Conservation (phyloP, 345 rosid genomes). For the Diplotaxis tenuifolia region DNA sequence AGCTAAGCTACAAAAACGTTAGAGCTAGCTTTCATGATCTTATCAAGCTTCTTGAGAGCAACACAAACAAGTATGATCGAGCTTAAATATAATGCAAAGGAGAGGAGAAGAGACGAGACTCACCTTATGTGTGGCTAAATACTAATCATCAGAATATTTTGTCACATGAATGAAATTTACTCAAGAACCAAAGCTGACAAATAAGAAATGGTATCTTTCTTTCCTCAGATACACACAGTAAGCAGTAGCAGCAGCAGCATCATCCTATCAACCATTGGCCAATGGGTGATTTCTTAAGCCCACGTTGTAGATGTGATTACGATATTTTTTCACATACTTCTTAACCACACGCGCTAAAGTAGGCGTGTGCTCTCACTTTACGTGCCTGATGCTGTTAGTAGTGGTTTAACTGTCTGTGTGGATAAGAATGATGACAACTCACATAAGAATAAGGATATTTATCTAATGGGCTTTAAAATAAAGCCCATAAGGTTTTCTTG, state of each 20-base stretch:
- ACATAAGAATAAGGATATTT: neutral
- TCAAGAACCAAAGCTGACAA: neutral
- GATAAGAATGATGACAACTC: conserved; percentile 14
- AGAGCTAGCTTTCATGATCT: neutral
- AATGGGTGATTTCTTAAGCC: conserved; percentile 18
- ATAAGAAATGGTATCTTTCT: neutral
- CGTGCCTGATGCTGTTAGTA: neutral
- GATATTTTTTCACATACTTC: conserved; percentile 12
- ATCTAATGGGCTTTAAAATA: neutral
- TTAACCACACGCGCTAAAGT: conserved; percentile 4
- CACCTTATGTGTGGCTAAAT: conserved; percentile 12
- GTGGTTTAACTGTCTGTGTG: conserved; percentile 20
- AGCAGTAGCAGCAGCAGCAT: conserved; percentile 6
- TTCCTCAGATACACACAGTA: conserved; percentile 11
- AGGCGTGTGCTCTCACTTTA: conserved; percentile 10
- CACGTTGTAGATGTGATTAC: conserved; percentile 16
- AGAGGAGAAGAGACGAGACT: conserved; percentile 5
- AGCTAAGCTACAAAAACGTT: neutral
- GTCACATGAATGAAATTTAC: neutral
- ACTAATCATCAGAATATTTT: conserved; percentile 19
- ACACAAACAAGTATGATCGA: neutral
- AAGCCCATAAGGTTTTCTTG: neutral
- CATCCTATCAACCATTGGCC: conserved; percentile 29
- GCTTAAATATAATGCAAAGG: neutral
- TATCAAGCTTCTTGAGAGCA: neutral